Base-by-base conservation (phyloP, 139 green algal genomes). In the Coccomyxa sp. region DNA sequence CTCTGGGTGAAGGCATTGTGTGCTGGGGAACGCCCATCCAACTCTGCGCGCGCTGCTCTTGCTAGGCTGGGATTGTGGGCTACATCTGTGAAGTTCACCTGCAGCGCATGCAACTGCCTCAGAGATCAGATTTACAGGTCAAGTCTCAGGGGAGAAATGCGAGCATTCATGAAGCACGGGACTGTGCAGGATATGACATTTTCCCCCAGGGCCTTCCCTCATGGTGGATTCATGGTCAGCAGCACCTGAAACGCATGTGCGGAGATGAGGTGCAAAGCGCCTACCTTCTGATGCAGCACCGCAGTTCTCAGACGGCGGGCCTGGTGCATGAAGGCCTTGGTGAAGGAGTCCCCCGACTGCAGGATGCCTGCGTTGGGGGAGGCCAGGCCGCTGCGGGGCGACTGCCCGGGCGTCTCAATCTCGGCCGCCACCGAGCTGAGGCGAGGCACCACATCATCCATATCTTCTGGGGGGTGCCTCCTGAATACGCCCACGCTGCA, bases 41-140 rank as follows among this genome's bases (percentile, higher is more conserved):
- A 55, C 79, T 89, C 85, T 22, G 75, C 70, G 0, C 86, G 78
- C 0, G 87, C 87, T 2, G 78, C 68, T 0, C 58, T 29, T 2
- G 87, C 86, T 29, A 91, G 55, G 22, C 75, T 72, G 0, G 85
- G 85, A 36, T 87, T 90, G 27, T 74, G 50, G 7, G 80, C 87
- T 33, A 91, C 85, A 70, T 86, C 87, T 29, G 64, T 29, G 55
- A 86, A 91, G 55, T 33, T 80, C 33, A 81, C 55, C 24, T 44
- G 55, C 73, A 64, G 29, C 39, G 44, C 44, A 68, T 68, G 10
- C 27, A 18, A 64, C 18, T 14, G 12, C 14, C 44, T 27, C 44
- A 58, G 18, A 64, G 50, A 31, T 7, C 50, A 64, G 50, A 18
- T 31, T 64, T 18, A 22, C 50, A 64, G 18, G 27, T 18, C 50